These are phyloP conservation scores for Cystofilobasidium capitatum DNA, from an alignment of 768 basidiomycete species.

Conservation along the genomic window DNA sequence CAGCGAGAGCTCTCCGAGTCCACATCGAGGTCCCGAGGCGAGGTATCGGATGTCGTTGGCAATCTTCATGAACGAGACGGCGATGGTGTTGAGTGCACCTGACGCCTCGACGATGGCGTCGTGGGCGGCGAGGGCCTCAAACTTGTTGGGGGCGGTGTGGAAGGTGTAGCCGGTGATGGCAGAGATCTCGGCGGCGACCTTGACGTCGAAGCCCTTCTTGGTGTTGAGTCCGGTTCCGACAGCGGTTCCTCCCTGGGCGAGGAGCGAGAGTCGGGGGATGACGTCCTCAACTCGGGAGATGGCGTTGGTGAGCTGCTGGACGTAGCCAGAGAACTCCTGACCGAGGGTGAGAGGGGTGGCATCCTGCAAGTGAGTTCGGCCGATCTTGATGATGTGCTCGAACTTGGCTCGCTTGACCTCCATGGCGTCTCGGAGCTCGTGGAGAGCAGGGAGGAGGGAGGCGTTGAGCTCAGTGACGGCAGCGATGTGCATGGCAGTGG, in stretches of 20 bases:
- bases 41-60: conserved; percentile 98
- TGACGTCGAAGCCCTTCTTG: conserved; percentile 89
- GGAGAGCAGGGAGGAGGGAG: conserved; percentile 73
- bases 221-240: conserved; percentile 98
- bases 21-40: conserved; percentile 93
- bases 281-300: conserved; percentile 72
- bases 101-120: conserved; percentile 97
- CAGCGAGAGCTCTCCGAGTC: conserved; percentile 82
- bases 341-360: conserved; percentile 95
- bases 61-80: conserved; percentile 98
- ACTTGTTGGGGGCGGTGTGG: conserved; percentile 98
- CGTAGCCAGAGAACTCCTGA: conserved; percentile 98
- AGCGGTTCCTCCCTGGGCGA: conserved; percentile 97
- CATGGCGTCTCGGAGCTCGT: conserved; percentile 71
- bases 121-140: conserved; percentile 95
- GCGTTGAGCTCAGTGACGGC: conserved; percentile 78
- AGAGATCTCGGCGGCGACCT: conserved; percentile 82
- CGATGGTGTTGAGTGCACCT: conserved; percentile 88
- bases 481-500: conserved; percentile 97
- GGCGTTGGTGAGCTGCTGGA: conserved; percentile 82
- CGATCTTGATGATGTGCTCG: conserved; percentile 92
- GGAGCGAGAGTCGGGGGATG: conserved; percentile 71
- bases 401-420: conserved; percentile 73
- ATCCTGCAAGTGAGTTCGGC: conserved; percentile 92
- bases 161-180: conserved; percentile 83